Conservation (phyloP, 345 rosid species). For the Hypericum perforatum region DNA sequence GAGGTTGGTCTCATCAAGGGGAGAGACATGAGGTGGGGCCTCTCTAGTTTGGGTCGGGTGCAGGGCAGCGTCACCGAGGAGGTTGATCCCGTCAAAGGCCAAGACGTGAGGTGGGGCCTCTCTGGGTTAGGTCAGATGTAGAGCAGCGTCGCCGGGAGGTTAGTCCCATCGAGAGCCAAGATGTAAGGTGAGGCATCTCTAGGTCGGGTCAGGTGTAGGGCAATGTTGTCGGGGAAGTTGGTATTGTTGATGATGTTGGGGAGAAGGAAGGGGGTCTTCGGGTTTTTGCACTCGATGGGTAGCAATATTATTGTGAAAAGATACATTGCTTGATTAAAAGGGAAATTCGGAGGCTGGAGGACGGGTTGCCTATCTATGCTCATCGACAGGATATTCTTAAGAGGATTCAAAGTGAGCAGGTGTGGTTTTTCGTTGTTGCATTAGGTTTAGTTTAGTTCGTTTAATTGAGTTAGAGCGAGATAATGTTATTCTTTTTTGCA, state of each 20-base stretch:
- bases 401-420: slow-evolving; percentile 43
- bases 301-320: slow-evolving; percentile 37
- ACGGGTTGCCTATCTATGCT: slow-evolving; percentile 68
- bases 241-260: background rate
- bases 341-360: slow-evolving; percentile 65
- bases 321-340: slow-evolving; percentile 41
- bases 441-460: background rate
- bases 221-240: too few relatives aligned
- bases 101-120: too few relatives aligned
- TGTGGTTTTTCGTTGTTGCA: slow-evolving; percentile 7
- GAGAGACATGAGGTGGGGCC: too few relatives aligned
- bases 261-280: slow-evolving; percentile 9
- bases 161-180: too few relatives aligned
- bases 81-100: too few relatives aligned
- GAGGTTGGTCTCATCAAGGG: too few relatives aligned
- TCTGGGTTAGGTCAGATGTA: too few relatives aligned
- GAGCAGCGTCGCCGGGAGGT: too few relatives aligned
- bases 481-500: background rate
- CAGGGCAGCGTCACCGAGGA: too few relatives aligned
- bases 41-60: too few relatives aligned
- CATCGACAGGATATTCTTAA: slow-evolving; percentile 38
- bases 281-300: slow-evolving; percentile 30
- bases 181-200: too few relatives aligned
- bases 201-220: too few relatives aligned
- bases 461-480: background rate